Evolutionary conservation across 352 stramenopile species (phyloP), one percentile per base, ranked within the genome.

Genomic region (Phytophthora cactorum): DNA sequence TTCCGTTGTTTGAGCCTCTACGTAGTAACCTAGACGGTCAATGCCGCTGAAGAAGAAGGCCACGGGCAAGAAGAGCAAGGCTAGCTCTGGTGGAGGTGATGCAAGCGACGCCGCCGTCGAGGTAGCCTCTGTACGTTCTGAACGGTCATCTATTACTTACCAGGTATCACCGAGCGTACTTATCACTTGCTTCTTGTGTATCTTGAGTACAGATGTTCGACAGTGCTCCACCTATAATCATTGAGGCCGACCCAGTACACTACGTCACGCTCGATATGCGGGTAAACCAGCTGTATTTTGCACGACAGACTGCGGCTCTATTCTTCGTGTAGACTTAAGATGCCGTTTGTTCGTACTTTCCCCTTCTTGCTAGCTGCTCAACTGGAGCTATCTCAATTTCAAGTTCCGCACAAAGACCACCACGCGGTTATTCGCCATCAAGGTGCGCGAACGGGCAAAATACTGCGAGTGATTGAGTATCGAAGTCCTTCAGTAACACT

Each of bases 321-420:
- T 36, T 29, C 1, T 39, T 39, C 34, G 8, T 14, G 36, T 4
- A 43, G 3, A 43, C 36, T 22, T 43, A 27, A 47, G 22, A 22
- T 22, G 22, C 22, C 8, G 4, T 47, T 22, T 47, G 15, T 28
- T 47, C 2, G 8, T 28, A 15, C 41, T 47, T 15, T 4, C 5
- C 59, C 29, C n/a, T 54, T 46, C 36, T 3, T 34, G 31, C 4
- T 62, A 85, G 78, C 68, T 89, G 44, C 70, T 89, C 43, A 89
- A 87, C 55, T 89, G 81, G 81, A 81, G 73, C 50, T 89, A 87
- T 46, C 75, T 89, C 60, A 86, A 87, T 69, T 85, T 86, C 56
- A 81, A 79, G 52, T 66, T 85, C 41, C 70, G 70, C 15, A 70
- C 75, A 38, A 86, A 82, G 65, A 86, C 75, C 10, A 74, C 67